These are phyloP conservation scores for Teunomyces kruisii DNA, from an alignment of 805 yeast species.

Conservation along the genomic window DNA sequence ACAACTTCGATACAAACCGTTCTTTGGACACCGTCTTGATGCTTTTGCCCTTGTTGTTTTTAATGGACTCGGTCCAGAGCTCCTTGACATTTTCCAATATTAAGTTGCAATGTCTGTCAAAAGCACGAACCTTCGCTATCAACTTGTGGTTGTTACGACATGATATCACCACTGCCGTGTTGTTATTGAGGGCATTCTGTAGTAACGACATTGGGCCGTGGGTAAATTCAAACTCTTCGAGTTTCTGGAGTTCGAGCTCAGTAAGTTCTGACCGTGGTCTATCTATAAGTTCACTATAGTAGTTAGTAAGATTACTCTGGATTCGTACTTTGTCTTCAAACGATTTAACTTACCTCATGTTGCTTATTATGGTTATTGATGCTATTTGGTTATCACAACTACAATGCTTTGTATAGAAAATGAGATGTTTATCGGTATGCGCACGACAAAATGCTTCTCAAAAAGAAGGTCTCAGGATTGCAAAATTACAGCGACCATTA, in stretches of 20 bases:
- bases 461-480: no score
- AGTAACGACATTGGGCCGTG: constrained; percentile 90
- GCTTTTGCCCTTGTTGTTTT: constrained; percentile 66
- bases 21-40: constrained; percentile 61
- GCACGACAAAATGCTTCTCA: no score
- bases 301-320: constrained; percentile 24
- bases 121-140: constrained; percentile 87
- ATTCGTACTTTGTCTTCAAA: background rate
- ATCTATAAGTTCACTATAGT: constrained; percentile 58
- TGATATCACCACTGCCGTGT: constrained; percentile 79
- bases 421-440: no score
- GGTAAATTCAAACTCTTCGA: constrained; percentile 86
- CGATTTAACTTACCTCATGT: constrained; percentile 13
- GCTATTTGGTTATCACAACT: background rate
- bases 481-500: no score
- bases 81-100: constrained; percentile 91
- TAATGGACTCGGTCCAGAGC: constrained; percentile 66
- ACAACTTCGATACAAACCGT: constrained; percentile 85
- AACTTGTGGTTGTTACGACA: constrained; percentile 92
- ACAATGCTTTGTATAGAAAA: background rate
- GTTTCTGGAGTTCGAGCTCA: constrained; percentile 70
- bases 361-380: background rate
- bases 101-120: constrained; percentile 95
- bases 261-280: constrained; percentile 79
- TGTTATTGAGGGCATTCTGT: constrained; percentile 75